Conservation (phyloP, 1,284 basidiomycete genomes). For the Chalciporus piperatoides region DNA sequence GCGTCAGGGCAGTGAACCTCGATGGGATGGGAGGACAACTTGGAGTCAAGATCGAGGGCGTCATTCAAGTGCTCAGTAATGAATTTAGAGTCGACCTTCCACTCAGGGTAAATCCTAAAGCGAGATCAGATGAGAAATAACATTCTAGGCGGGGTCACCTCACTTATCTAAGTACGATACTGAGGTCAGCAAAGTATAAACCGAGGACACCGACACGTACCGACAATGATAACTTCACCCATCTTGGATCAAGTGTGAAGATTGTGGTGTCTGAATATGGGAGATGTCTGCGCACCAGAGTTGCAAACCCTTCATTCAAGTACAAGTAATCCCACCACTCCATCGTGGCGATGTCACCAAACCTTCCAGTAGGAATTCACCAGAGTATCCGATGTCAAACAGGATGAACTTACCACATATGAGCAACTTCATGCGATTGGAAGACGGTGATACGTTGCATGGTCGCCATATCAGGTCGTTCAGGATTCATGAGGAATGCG, state of each 20-base stretch:
- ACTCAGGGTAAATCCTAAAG: conserved; percentile 70
- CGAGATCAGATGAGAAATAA: conserved; percentile 3
- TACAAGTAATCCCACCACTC: conserved; percentile 93
- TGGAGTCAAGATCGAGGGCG: conserved; percentile 83
- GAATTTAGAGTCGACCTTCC: conserved; percentile 70
- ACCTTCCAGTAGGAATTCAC: conserved; percentile 42
- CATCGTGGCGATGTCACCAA: conserved; percentile 91
- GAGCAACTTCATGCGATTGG: conserved; percentile 83
- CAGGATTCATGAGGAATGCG: conserved; percentile 79
- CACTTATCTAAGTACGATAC: conserved; percentile 43
- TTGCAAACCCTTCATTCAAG: conserved; percentile 90
- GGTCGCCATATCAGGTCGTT: conserved; percentile 70
- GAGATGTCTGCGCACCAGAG: conserved; percentile 48
- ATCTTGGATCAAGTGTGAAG: conserved; percentile 45
- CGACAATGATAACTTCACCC: conserved; percentile 89
- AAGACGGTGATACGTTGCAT: conserved; percentile 79
- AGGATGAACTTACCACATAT: conserved; percentile 62
- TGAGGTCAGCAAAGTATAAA: conserved; percentile 6
- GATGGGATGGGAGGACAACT: conserved; percentile 92
- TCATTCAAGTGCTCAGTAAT: conserved; percentile 57
- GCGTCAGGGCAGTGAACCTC: conserved; percentile 91
- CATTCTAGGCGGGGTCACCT: conserved; percentile 9
- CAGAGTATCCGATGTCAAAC: conserved; percentile 2
- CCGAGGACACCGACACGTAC: conserved; percentile 37
- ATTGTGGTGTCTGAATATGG: background rate